These are phyloP conservation scores for Macaranga tanarius DNA, from an alignment of 441 rosid genomes.

Conservation along the genomic window DNA sequence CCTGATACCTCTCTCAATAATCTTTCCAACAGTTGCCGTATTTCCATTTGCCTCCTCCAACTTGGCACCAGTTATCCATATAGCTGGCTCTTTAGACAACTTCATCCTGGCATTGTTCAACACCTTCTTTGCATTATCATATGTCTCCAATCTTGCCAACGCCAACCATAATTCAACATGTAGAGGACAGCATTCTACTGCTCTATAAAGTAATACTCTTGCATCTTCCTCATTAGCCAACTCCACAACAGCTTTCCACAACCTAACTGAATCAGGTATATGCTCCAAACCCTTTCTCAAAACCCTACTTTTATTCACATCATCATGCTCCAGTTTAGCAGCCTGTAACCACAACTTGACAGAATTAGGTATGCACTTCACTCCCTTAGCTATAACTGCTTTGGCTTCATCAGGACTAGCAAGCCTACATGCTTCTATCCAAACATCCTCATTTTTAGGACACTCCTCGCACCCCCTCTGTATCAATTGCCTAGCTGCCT, in stretches of 20 bases:
- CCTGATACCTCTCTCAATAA: conserved; percentile 89
- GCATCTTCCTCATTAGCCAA: conserved; percentile 82
- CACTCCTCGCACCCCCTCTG: conserved; percentile 92
- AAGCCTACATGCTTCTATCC: conserved; percentile 92
- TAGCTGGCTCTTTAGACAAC: conserved; percentile 85
- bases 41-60: conserved; percentile 96
- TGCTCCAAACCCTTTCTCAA: conserved; percentile 84
- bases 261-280: conserved; percentile 86
- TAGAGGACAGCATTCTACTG: conserved; percentile 93
- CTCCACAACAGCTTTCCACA: conserved; percentile 93
- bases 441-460: conserved; percentile 86
- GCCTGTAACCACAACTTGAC: conserved; percentile 96
- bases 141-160: conserved; percentile 82
- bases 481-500: conserved; percentile 77
- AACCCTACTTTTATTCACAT: conserved; percentile 74
- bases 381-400: conserved; percentile 84
- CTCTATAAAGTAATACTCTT: conserved; percentile 76
- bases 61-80: conserved; percentile 94
- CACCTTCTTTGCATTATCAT: conserved; percentile 75
- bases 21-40: conserved; percentile 71
- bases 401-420: conserved; percentile 90
- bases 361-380: conserved; percentile 79
- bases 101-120: conserved; percentile 76
- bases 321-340: conserved; percentile 85
- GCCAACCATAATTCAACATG: conserved; percentile 94